Base-by-base conservation (phyloP, 768 basidiomycete species). In the Collybia nuda region DNA sequence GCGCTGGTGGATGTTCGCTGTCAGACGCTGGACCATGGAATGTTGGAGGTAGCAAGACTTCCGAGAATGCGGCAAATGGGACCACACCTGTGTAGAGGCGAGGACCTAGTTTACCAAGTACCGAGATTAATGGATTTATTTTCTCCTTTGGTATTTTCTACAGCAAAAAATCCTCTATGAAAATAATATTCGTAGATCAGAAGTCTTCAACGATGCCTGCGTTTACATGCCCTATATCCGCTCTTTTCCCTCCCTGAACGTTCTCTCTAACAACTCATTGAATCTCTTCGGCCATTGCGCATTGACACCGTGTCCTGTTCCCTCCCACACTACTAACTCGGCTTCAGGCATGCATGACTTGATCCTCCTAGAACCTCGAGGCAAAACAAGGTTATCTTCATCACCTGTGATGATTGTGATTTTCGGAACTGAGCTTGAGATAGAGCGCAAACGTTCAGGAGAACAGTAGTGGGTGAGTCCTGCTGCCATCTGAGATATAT, bases 21-120 rank as follows among this genome's bases (percentile, higher is more conserved):
- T 88, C 86, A 55, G 92, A 99, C 69, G 89, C 80, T 1, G 96
- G 96, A 6, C 95, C 96, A 7, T 98, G 95, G 96, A 90, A 90
- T 61, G 37, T 38, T 1, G 36, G 45, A 1, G 40, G 19, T 40
- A 32, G 46, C 39, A 28, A 28, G 0, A 35, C 19, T 15, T 15
- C 14, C 14, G 32, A 32, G 32, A 26, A 3, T 3, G 23, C 19
- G 21, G 46, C 21, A 24, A 47, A 47, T 17, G 36, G 36, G 23
- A 24, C n/a, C 22, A 37, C 36, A 5, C 3, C 36, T 19, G 32
- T 22, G 39, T 47, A 47, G 46, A 23, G 14, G 24, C 23, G 28
- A 7, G 22, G 45, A 38, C 5, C 7, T 23, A 18, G 17, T 28
- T n/a, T 14, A 36, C 46, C 17, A 26, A 37, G 15, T 38, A 38